Base-by-base conservation (phyloP, 164 flowering plant genomes). In the Nymphaea thermarum region DNA sequence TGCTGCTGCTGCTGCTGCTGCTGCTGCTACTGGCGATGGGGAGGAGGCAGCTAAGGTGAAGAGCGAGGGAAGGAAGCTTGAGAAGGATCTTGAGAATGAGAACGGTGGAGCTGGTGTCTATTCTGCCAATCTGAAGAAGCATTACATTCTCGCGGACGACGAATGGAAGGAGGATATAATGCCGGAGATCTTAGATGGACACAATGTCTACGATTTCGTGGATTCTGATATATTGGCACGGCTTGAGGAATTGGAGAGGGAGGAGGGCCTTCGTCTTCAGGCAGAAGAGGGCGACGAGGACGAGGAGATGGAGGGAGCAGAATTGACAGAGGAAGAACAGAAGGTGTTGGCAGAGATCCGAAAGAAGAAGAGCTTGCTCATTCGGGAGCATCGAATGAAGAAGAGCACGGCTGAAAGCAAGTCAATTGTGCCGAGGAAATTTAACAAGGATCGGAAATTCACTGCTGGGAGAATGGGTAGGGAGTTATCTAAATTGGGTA, bases 181-280 rank as follows among this genome's bases (percentile, higher is more conserved):
- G 80, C 90, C 98, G 8, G 98, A 92, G 76, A 87, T 92, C 78
- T 78, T 90, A n/a, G 91, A 92, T 73, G 96, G 98, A 18, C 96
- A 90, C 76, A 92, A 88, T 68, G 90, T 92, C 3, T 80, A 72
- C 71, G 98, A 92, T 75, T 92, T 88, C 59, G 70, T 87, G 61
- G 95, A 88, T 71, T 82, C 90, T 53, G 98, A 90, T 79, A 86
- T 87, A 68, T 60, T 86, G 64, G 75, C 69, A 55, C 82, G 93
- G 77, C 84, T 87, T 73, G 93, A 92, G 66, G 98, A 87, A 75
- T 73, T 92, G 82, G 96, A 90, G 79, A 65, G 74, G 44, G 93
- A 90, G 71, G 91, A 88, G 72, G 89, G 88, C 51, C 65, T 81
- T 47, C 76, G 76, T 4, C 82, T 78, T 60, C 86, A 76, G 63